A percentile compares a stretch with the other conserved stretches of the same genome.
Evolutionary conservation across 345 rosid species (phyloP).

Genomic region (Trapa incisa): DNA sequence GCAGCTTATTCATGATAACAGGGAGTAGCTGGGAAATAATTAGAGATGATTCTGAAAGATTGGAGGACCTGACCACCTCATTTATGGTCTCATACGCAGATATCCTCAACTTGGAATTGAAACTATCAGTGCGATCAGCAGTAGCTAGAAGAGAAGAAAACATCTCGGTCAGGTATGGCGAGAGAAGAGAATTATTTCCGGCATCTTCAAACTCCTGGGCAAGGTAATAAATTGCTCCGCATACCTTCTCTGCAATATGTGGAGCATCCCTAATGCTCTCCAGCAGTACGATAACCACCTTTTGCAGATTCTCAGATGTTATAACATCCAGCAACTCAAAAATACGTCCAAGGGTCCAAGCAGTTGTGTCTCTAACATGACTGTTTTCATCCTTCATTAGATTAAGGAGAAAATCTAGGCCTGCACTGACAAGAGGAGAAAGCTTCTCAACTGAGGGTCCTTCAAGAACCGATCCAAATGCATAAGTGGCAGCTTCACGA

Average conservation of each 20-base stretch:
- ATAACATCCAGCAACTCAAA: conserved; percentile 85
- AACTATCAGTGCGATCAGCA: conserved; percentile 62
- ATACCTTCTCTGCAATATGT: conserved; percentile 77
- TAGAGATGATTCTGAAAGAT: conserved; percentile 43
- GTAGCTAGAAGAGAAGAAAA: conserved; percentile 47
- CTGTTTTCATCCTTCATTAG: conserved; percentile 74
- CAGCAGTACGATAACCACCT: conserved; percentile 44
- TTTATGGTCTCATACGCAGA: conserved; percentile 84
- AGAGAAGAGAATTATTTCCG: conserved; percentile 49
- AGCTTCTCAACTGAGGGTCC: conserved; percentile 72
- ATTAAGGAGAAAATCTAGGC: conserved; percentile 67
- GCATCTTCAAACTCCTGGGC: conserved; percentile 85
- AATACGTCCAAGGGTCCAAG: conserved; percentile 84
- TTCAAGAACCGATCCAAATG: conserved; percentile 89
- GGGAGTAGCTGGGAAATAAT: conserved; percentile 66
- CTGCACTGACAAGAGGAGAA: conserved; percentile 64
- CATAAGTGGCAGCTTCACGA: conserved; percentile 89
- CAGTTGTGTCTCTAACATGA: conserved; percentile 91
- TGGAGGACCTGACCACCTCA: conserved; percentile 80
- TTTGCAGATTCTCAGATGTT: conserved; percentile 49
- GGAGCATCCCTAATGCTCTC: conserved; percentile 71
- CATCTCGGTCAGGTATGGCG: conserved; percentile 58
- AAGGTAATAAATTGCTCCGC: conserved; percentile 87
- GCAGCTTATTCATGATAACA: conserved; percentile 57
- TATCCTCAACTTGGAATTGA: conserved; percentile 61